These are phyloP conservation scores for Moesziomyces antarcticus DNA, from an alignment of 1,284 basidiomycete genomes.

Conservation along the genomic window DNA sequence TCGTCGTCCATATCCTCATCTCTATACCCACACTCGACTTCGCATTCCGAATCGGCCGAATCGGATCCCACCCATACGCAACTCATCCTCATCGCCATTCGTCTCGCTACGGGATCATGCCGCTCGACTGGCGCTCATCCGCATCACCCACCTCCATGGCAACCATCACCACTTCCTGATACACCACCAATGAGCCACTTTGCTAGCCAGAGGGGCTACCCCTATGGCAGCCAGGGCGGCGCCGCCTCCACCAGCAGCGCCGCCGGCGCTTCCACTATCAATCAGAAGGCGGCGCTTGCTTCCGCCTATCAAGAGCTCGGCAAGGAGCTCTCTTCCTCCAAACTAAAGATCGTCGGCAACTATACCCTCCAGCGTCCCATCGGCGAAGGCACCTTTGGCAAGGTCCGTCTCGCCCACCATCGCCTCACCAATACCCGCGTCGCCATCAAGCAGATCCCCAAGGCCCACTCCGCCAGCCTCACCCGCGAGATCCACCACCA, in stretches of 20 bases:
- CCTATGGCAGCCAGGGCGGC: slow-evolving; percentile 15
- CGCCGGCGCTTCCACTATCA: slow-evolving; percentile 40
- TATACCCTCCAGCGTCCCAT: slow-evolving; percentile 95
- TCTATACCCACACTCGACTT: no score
- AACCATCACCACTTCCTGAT: no score
- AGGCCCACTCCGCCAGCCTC: slow-evolving; percentile 77
- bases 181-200: slow-evolving; percentile 24
- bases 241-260: slow-evolving; percentile 16
- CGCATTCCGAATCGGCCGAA: no score
- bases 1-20: no score
- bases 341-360: slow-evolving; percentile 90
- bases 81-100: no score
- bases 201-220: slow-evolving; percentile 22
- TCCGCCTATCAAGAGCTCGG: slow-evolving; percentile 96
- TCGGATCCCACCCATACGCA: no score
- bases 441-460: slow-evolving; percentile 97
- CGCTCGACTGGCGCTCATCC: no score
- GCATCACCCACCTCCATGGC: no score
- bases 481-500: slow-evolving; percentile 99
- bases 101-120: no score
- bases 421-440: slow-evolving; percentile 77
- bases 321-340: slow-evolving; percentile 88
- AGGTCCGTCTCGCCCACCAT: slow-evolving; percentile 90
- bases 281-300: slow-evolving; percentile 72
- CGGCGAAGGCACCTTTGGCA: slow-evolving; percentile 92